Conservation (phyloP, 768 basidiomycete genomes). For the Boletus patriciae region DNA sequence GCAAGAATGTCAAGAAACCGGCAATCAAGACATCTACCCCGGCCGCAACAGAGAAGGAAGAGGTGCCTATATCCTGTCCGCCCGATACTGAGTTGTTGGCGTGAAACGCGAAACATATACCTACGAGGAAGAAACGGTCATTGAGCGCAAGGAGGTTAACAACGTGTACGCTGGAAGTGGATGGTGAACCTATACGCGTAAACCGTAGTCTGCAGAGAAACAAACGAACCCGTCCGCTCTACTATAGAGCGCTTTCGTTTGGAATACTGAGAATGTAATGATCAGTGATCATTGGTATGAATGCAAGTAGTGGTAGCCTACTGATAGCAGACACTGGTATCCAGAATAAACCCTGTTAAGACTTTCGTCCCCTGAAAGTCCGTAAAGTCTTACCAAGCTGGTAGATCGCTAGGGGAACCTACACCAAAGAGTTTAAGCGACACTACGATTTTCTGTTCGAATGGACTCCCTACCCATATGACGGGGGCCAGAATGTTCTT, state of each 20-base stretch:
- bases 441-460: not conserved
- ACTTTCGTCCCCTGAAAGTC: not conserved
- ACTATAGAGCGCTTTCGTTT: not conserved
- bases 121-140: not conserved
- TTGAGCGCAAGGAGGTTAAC: not conserved
- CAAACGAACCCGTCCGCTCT: slow-evolving; percentile 5
- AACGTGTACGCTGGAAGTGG: not conserved
- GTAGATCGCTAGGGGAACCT: not conserved
- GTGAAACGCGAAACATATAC: not conserved
- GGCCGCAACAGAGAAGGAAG: not conserved
- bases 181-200: not conserved
- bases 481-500: slow-evolving; percentile 4
- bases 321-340: not conserved
- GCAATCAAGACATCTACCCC: slow-evolving; percentile 8
- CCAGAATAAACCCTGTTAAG: not conserved
- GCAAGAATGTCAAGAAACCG: slow-evolving; percentile 6
- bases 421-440: not conserved
- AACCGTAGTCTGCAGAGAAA: not conserved
- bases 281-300: not conserved
- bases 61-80: not conserved
- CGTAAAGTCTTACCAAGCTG: slow-evolving; percentile 12
- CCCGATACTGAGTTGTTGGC: not conserved
- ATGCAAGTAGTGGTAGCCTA: not conserved
- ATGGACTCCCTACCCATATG: slow-evolving; percentile 11
- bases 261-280: slow-evolving; percentile 1